Evolutionary conservation across 2,329 filamentous ascomycete genomes (phyloP), one percentile per base, ranked within the genome.

Genomic region (Metarhizium guizhouense): DNA sequence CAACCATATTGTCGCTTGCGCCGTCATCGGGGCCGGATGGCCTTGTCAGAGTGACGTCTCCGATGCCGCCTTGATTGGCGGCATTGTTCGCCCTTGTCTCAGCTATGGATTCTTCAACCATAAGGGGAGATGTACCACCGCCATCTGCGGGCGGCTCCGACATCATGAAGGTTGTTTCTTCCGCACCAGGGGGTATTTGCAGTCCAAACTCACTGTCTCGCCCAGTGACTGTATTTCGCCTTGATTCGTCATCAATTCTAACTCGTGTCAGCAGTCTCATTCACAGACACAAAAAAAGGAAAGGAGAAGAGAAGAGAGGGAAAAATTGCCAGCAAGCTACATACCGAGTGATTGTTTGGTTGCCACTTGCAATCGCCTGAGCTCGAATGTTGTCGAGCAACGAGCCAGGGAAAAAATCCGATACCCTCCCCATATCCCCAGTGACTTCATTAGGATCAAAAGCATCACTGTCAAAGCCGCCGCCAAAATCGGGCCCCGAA

Each of bases 401-500:
- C 5, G 45, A 30, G 2, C 72, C 74, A 0, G 79, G 76, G 55
- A 82, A 82, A 61, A 82, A 81, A 3, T 76, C 79, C 0, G 77
- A 77, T 56, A 76, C 74, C 13, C 76, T 70, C 0, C 71, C 74
- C 3, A 72, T 66, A 40, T 76, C 74, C 3, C 74, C 73, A 1
- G 72, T 74, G 4, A 64, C 63, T 18, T 75, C 66, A 30, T 65
- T 58, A 6, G 61, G 60, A 25, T 68, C 65, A 54, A 75, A 76
- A 47, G 72, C 76, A 63, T 84, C 82, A 61, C 81, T 85, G 64
- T 78, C 72, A 29, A 77, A 71, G 54, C 75, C 67, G 57, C 76
- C 82, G 0, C 76, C 80, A 59, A 84, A 69, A 58, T 79, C 83
- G 2, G 75, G 78, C 55, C 83, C 68, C 11, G 79, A 80, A 34